These are phyloP conservation scores for Huntiella omanensis DNA, from an alignment of 2,329 filamentous ascomycete species.

Conservation along the genomic window DNA sequence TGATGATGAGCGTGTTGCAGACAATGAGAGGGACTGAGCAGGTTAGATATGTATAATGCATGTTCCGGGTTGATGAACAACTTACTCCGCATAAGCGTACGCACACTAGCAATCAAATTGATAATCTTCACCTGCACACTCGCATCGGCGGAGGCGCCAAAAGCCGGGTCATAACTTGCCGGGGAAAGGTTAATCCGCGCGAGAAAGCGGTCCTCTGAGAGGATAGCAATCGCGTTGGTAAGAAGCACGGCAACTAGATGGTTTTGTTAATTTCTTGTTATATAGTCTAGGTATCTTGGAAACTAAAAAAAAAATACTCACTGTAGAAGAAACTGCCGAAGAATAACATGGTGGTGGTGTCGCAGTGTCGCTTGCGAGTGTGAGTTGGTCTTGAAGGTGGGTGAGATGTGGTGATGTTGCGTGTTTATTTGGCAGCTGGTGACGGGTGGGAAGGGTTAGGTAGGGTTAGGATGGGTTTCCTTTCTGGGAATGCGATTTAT, in stretches of 20 bases:
- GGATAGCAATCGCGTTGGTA: conserved; percentile 81
- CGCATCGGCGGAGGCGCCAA: conserved; percentile 52
- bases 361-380: too few species aligned
- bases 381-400: not conserved
- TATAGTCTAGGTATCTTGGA: not conserved
- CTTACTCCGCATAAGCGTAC: conserved; percentile 80
- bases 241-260: conserved; percentile 54
- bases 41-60: too few species aligned
- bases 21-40: conserved; percentile 63
- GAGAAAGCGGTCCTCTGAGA: conserved; percentile 89
- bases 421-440: too few species aligned
- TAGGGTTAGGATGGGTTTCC: too few species aligned
- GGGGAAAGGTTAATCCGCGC: conserved; percentile 62
- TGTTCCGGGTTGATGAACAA: conserved; percentile 3
- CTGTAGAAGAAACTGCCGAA: conserved; percentile 52
- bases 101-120: conserved; percentile 74
- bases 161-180: conserved; percentile 52
- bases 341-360: conserved; percentile 39
- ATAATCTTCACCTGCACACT: conserved; percentile 76
- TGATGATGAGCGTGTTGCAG: conserved; percentile 64
- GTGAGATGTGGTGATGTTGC: not conserved
- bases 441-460: too few species aligned
- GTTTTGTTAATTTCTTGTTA: not conserved
- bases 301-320: conserved; percentile 10
- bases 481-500: too few species aligned